These are phyloP conservation scores for Paragyromitra xinjiangensis DNA, from an alignment of 495 filamentous ascomycete species.

Conservation along the genomic window DNA sequence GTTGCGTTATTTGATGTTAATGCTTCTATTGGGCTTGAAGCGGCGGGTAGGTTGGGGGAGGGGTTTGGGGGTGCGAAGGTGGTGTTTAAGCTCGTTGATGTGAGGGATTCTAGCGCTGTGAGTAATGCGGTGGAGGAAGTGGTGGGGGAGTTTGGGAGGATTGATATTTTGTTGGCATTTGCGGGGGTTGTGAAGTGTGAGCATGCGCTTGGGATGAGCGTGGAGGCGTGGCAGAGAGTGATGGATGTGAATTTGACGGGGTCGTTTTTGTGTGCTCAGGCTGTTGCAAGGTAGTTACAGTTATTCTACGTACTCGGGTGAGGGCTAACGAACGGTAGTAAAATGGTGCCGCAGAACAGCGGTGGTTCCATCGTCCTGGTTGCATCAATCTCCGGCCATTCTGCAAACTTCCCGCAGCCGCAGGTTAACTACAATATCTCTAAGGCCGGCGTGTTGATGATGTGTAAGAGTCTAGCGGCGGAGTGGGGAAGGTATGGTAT, in stretches of 20 bases:
- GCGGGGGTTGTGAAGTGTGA: slow-evolving; percentile 72
- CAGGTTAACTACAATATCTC: slow-evolving; percentile 76
- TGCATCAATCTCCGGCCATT: slow-evolving; percentile 73
- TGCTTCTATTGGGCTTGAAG: slow-evolving; percentile 49
- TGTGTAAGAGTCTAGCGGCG: slow-evolving; percentile 70
- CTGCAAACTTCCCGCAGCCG: slow-evolving; percentile 74
- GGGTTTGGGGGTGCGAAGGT: slow-evolving; percentile 68
- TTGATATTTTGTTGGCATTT: slow-evolving; percentile 71
- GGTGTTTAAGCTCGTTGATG: slow-evolving; percentile 64
- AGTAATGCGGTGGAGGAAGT: slow-evolving; percentile 61
- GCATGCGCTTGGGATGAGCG: slow-evolving; percentile 66
- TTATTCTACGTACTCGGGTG: no score
- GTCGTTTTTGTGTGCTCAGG: slow-evolving; percentile 73
- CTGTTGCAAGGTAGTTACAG: slow-evolving; percentile 65
- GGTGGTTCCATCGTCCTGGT: slow-evolving; percentile 73
- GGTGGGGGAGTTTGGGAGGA: slow-evolving; percentile 61
- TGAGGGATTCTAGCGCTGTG: slow-evolving; percentile 67
- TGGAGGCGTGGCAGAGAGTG: slow-evolving; percentile 66
- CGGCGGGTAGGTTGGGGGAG: slow-evolving; percentile 59
- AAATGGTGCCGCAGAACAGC: slow-evolving; percentile 53
- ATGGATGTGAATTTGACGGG: slow-evolving; percentile 76
- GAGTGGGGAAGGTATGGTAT: slow-evolving; percentile 74
- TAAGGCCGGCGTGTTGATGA: slow-evolving; percentile 70
- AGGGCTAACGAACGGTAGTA: slow-evolving; percentile 37
- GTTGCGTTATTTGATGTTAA: slow-evolving; percentile 72